Evolutionary conservation across 176 grass and related monocot species (phyloP).

Genomic region (Olyra latifolia): DNA sequence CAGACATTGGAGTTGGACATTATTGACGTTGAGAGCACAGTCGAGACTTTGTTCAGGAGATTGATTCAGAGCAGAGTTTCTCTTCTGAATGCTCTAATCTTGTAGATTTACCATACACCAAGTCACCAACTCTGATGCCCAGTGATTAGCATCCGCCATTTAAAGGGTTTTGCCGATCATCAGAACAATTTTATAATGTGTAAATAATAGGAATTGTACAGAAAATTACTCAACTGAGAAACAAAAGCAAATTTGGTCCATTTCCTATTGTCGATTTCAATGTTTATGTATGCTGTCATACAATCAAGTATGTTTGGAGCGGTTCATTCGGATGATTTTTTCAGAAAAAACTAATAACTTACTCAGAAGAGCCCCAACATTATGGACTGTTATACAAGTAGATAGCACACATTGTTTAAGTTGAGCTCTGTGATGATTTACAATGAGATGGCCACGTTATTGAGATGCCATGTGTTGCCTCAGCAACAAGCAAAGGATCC

Average conservation of each 20-base stretch:
- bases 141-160: not conserved
- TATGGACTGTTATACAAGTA: not conserved
- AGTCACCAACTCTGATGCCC: not conserved
- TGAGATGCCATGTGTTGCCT: conserved; percentile 14
- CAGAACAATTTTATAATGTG: not conserved
- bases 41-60: conserved; percentile 1
- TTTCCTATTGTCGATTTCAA: not conserved
- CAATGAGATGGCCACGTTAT: not conserved
- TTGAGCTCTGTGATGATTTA: not conserved
- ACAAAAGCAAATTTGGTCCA: not conserved
- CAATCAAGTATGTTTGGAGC: not conserved
- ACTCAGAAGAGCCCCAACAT: not conserved
- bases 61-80: conserved; percentile 30
- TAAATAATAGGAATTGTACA: not conserved
- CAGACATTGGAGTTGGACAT: conserved; percentile 26
- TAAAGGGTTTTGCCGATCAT: conserved; percentile 9
- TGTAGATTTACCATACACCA: not conserved
- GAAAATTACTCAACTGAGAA: not conserved
- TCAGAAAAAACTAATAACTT: too few species aligned
- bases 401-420: not conserved
- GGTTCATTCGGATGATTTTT: not conserved
- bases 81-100: conserved; percentile 23
- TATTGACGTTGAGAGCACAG: not conserved
- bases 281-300: not conserved
- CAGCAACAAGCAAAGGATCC: conserved; percentile 13